Conservation (phyloP, 2,329 filamentous ascomycete genomes). For the Pseudocercospora ulei region DNA sequence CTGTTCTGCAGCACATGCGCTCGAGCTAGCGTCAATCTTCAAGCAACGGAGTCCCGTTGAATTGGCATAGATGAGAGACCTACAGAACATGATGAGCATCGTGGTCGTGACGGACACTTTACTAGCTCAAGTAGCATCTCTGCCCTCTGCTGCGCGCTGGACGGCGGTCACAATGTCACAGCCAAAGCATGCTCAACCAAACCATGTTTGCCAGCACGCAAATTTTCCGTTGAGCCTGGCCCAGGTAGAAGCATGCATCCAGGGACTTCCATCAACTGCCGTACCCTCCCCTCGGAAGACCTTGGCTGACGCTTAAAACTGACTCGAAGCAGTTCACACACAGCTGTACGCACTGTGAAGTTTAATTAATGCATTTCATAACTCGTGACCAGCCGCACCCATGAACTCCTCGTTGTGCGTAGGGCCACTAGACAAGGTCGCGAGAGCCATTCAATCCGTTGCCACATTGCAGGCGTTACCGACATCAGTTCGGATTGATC, state of each 20-base stretch:
- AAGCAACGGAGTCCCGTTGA: background rate
- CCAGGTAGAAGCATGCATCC: no score
- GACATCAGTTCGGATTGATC: conserved; percentile 6
- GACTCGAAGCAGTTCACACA: conserved; percentile 1
- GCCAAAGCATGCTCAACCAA: no score
- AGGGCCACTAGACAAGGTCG: conserved; percentile 1
- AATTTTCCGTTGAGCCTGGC: no score
- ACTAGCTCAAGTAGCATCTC: no score
- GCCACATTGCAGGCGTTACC: background rate
- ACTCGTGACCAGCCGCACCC: background rate
- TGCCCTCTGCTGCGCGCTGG: no score
- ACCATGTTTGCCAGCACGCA: no score
- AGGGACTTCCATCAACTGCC: conserved; percentile 2
- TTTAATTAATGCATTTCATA: conserved; percentile 2
- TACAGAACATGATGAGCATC: background rate
- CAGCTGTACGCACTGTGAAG: conserved; percentile 5
- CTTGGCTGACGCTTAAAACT: conserved; percentile 5
- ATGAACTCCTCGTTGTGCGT: conserved; percentile 4
- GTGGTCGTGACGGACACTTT: background rate
- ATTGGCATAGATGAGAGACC: conserved; percentile 1
- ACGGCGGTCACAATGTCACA: no score
- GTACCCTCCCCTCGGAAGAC: background rate
- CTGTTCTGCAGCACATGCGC: conserved; percentile 3
- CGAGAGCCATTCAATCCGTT: conserved; percentile 1
- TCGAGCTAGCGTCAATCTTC: conserved; percentile 5